Percentiles rank a stretch among this genome's conserved stretches.
phyloP scores from a whole-genome alignment of 2,329 filamentous ascomycete species.

The Sarocladium oryzae region DNA sequence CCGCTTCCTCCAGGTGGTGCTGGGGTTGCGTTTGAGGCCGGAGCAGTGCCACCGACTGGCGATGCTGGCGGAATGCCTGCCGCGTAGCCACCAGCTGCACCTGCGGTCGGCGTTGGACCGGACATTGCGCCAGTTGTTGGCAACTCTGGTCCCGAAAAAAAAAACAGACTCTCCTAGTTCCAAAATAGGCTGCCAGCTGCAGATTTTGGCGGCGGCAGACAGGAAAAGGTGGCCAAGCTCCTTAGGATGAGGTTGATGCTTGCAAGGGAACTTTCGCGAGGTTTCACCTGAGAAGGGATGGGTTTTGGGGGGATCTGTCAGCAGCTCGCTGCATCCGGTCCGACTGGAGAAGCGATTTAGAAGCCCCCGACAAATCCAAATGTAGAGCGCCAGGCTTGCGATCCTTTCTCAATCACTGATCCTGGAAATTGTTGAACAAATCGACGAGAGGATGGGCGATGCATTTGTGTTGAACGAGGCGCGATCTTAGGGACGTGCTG shows the following conservation, averaged over 20 bases:
- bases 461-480: background rate
- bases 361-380: no score
- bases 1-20: constrained; percentile 14
- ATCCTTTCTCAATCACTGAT: background rate
- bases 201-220: background rate
- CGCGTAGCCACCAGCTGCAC: background rate
- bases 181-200: no score
- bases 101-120: constrained; percentile 3
- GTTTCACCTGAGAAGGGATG: background rate
- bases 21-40: constrained; percentile 15
- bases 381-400: background rate
- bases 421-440: background rate
- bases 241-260: no score
- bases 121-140: constrained; percentile 7
- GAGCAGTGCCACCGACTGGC: constrained; percentile 16
- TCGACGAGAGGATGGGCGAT: background rate
- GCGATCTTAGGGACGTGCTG: background rate
- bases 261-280: background rate
- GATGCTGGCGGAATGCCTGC: constrained; percentile 23
- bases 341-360: no score
- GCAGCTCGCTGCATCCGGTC: background rate
- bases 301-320: background rate
- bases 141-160: background rate
- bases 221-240: no score
- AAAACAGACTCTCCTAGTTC: no score